Evolutionary conservation across 1,284 basidiomycete species (phyloP), one percentile per base, ranked within the genome.

Genomic region (Porodaedalea pini): DNA sequence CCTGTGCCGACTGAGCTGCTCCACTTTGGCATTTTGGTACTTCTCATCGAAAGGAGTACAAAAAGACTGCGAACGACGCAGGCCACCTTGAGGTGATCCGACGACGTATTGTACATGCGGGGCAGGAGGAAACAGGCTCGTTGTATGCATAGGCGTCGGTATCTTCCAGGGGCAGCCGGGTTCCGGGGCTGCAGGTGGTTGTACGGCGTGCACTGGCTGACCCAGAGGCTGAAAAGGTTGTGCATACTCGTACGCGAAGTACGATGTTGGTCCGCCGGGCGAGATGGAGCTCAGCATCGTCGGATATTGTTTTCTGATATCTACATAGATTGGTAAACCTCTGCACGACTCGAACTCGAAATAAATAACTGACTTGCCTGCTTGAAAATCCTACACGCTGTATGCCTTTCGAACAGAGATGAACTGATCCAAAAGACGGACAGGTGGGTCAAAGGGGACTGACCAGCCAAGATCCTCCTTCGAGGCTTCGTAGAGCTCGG

Each of bases 201-300:
- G n/a, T n/a, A n/a, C n/a, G n/a, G n/a, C n/a, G n/a, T n/a, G n/a
- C 11, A 31, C 19, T 11, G 45, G 45, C 27, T 48, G 45, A 4
- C 51, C 51, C 17, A 53, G 25, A 17, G 51, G 51, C 10, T 53
- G 51, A 13, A 53, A 53, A 8, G 51, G 51, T 1, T 41, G 39
- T 4, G 40, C 39, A 31, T 37, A 39, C 21, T 53, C 39, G 51
- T 29, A 53, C 27, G 51, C 13, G 27, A 41, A 25, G 31, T 53
- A 53, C 3, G 51, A 43, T 11, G 51, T 41, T 23, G 39, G 51
- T 27, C 27, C 25, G 10, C 13, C 36, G 17, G 39, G 31, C 29
- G 15, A 17, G 5, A 51, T 51, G 13, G 49, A 21, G n/a, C 21
- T 17, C 31, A 36, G 25, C 40, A 41, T 53, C 11, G 37, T 19